Evolutionary conservation across 805 yeast genomes (phyloP).

Genomic region (Geotrichum ghanense): DNA sequence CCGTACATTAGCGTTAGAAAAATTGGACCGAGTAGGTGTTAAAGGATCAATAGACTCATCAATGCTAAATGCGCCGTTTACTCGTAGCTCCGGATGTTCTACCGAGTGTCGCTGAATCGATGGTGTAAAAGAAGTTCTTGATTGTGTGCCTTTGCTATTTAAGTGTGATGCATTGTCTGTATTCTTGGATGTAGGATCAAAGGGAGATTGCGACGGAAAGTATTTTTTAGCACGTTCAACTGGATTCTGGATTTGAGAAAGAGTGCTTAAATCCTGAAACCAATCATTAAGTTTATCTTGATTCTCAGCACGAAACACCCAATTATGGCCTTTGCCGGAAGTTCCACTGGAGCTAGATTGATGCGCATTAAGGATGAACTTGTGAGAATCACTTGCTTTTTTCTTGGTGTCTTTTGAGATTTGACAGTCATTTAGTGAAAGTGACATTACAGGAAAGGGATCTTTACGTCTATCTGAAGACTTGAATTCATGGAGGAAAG

Average conservation of each 20-base stretch:
- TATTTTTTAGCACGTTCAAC: constrained; percentile 19
- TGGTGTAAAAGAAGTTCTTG: background rate
- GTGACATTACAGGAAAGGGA: constrained; percentile 70
- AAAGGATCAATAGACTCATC: background rate
- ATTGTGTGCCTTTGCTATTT: too few species aligned
- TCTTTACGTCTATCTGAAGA: constrained; percentile 72
- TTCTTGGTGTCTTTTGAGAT: constrained; percentile 76
- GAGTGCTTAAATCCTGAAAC: constrained; percentile 65
- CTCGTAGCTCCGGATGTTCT: background rate
- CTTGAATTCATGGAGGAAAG: constrained; percentile 83
- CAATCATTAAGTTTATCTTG: constrained; percentile 72
- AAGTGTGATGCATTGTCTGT: background rate
- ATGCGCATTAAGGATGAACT: constrained; percentile 71
- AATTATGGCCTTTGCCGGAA: constrained; percentile 59
- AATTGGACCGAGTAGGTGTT: constrained; percentile 18
- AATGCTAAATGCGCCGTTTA: background rate
- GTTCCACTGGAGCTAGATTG: constrained; percentile 43
- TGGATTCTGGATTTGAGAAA: constrained; percentile 55
- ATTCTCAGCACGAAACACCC: constrained; percentile 89
- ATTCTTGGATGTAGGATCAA: background rate
- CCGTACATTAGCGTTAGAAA: constrained; percentile 1
- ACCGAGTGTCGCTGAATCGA: background rate
- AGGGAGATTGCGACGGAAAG: background rate
- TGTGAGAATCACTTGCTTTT: constrained; percentile 37
- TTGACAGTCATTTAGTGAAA: constrained; percentile 67